Conservation (phyloP, 192 early-diverging fungal species). For the Piromyces finnis region DNA sequence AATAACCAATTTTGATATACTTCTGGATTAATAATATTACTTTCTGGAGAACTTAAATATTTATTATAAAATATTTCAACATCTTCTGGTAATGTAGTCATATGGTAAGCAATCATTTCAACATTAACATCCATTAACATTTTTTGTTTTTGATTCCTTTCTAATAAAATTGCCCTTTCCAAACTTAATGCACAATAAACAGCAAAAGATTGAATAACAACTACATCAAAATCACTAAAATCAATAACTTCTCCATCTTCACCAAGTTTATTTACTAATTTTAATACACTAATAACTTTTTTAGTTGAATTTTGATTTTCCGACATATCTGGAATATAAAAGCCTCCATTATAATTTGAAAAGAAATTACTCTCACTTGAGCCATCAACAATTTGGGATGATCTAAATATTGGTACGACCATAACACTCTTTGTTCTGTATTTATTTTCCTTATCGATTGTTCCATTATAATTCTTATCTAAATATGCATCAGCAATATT, state of each 20-base stretch:
- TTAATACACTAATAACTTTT: not conserved
- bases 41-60: not conserved
- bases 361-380: constrained; percentile 14
- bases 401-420: constrained; percentile 10
- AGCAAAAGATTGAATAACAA: constrained; percentile 14
- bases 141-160: constrained; percentile 7
- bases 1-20: not conserved
- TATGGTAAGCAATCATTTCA: constrained; percentile 24
- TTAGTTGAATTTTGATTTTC: not conserved
- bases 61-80: constrained; percentile 3
- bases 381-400: constrained; percentile 9
- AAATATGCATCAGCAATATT: constrained; percentile 9
- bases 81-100: constrained; percentile 7
- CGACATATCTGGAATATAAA: not conserved
- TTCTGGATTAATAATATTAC: not conserved
- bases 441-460: constrained; percentile 9
- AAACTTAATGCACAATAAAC: constrained; percentile 20
- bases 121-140: constrained; percentile 10
- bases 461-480: constrained; percentile 8
- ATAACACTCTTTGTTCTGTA: constrained; percentile 13
- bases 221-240: constrained; percentile 10
- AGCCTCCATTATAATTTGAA: constrained; percentile 11
- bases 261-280: not conserved
- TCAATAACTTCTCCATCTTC: not conserved
- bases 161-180: constrained; percentile 13